phyloP scores from a whole-genome alignment of 2,329 filamentous ascomycete species.

The Trichoderma afroharzianum region DNA sequence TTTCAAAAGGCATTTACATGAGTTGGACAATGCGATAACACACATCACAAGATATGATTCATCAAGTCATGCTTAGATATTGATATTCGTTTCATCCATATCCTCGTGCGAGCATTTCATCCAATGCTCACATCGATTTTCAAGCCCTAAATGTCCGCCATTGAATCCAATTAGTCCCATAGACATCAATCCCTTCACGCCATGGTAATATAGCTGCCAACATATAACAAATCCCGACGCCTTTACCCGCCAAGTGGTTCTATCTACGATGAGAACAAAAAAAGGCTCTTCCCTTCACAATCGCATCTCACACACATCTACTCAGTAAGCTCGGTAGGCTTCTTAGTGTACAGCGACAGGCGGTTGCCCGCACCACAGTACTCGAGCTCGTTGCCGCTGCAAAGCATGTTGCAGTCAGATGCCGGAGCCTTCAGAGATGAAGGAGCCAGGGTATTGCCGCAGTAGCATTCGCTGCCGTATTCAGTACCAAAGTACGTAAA shows the following conservation, averaged over 20 bases:
- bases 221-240: not conserved
- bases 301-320: not conserved
- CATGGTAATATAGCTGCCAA: not conserved
- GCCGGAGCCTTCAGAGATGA: constrained; percentile 28
- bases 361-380: constrained; percentile 40
- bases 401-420: constrained; percentile 40
- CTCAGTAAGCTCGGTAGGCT: not conserved
- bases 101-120: not conserved
- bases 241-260: not conserved
- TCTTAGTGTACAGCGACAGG: constrained; percentile 35
- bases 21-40: not conserved
- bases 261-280: not conserved
- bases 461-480: constrained; percentile 38
- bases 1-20: not conserved
- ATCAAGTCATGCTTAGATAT: not conserved
- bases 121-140: not conserved
- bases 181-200: constrained; percentile 1
- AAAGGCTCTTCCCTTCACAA: not conserved
- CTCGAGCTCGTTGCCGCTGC: constrained; percentile 35
- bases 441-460: constrained; percentile 30
- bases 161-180: not conserved
- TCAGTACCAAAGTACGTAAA: constrained; percentile 36
- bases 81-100: not conserved
- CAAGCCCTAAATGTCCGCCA: not conserved
- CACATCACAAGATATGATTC: not conserved